Conservation (phyloP, 176 grass and related monocot genomes). For the Phragmites australis region DNA sequence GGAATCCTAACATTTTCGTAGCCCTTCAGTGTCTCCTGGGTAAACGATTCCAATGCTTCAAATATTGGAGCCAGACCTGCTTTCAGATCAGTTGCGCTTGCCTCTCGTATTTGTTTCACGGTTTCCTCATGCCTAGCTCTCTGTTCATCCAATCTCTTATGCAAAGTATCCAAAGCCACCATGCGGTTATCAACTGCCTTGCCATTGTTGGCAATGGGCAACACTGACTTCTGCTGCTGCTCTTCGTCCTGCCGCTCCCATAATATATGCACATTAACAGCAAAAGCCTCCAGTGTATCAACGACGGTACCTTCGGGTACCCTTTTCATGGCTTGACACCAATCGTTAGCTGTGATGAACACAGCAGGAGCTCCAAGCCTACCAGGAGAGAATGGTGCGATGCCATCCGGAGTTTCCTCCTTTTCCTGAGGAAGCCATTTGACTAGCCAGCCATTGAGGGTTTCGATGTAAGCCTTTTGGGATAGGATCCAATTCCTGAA, state of each 20-base stretch:
- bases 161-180: slow-evolving; percentile 64
- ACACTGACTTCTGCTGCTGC: slow-evolving; percentile 53
- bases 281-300: slow-evolving; percentile 64
- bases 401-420: slow-evolving; percentile 63
- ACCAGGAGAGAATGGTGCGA: slow-evolving; percentile 62
- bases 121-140: slow-evolving; percentile 64
- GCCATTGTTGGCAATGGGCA: slow-evolving; percentile 19
- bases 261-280: slow-evolving; percentile 60
- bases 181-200: slow-evolving; percentile 49
- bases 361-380: slow-evolving; percentile 69
- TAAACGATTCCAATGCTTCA: slow-evolving; percentile 71
- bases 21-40: slow-evolving; percentile 55
- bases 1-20: slow-evolving; percentile 73
- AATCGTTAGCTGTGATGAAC: slow-evolving; percentile 80
- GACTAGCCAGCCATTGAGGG: slow-evolving; percentile 72
- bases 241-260: slow-evolving; percentile 65
- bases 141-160: slow-evolving; percentile 69
- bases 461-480: slow-evolving; percentile 74
- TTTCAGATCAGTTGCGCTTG: slow-evolving; percentile 62
- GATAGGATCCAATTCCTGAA: slow-evolving; percentile 76
- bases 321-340: slow-evolving; percentile 56
- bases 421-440: slow-evolving; percentile 91
- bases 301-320: slow-evolving; percentile 63
- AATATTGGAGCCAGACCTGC: slow-evolving; percentile 71
- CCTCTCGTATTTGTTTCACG: slow-evolving; percentile 60